Evolutionary conservation across 2,329 filamentous ascomycete genomes (phyloP), one percentile per base, ranked within the genome.

Genomic region (Huntiella moniliformis): DNA sequence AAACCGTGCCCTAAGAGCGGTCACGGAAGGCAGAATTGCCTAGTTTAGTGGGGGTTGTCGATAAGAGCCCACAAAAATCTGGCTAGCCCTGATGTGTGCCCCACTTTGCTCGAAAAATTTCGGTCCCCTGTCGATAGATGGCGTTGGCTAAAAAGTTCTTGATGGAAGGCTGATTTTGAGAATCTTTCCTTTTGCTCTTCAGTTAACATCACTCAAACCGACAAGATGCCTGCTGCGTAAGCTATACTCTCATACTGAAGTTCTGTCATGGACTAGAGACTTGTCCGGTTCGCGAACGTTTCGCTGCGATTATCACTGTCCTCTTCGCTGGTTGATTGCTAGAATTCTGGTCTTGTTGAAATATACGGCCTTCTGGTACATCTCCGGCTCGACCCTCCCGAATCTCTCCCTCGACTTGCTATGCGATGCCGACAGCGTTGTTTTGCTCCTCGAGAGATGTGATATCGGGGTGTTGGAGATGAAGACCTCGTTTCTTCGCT

Each of bases 331-430:
- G 78, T 28, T 33, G 41, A 46, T 44, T 34, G 10, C 22, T 15
- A 15, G 16, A 13, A 32, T 7, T 32, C n/a, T 11, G 22, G n/a
- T n/a, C 37, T 38, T 42, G 33, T 35, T 42, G 32, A 47, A 45
- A 48, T 33, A 47, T 50, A 52, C 43, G 8, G 35, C 13, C 7
- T 39, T 39, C 17, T 37, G 15, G 36, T 42, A 54, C 50, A 55
- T 61, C 63, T 70, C 77, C 79, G 85, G 81, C 80, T 86, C 81
- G 80, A 86, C 82, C 63, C 70, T 84, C 81, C 71, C 62, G 62
- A 56, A 58, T 65, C 59, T 66, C 71, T 72, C 74, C 74, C 74
- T 78, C 66, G 60, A 61, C 55, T 58, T 59, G 53, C 59, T 68
- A 59, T 63, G 62, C 58, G 22, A 36, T 66, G 22, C 22, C 58